Evolutionary conservation across 148 eudicot genomes (phyloP).

Genomic region (Rheum nobile): DNA sequence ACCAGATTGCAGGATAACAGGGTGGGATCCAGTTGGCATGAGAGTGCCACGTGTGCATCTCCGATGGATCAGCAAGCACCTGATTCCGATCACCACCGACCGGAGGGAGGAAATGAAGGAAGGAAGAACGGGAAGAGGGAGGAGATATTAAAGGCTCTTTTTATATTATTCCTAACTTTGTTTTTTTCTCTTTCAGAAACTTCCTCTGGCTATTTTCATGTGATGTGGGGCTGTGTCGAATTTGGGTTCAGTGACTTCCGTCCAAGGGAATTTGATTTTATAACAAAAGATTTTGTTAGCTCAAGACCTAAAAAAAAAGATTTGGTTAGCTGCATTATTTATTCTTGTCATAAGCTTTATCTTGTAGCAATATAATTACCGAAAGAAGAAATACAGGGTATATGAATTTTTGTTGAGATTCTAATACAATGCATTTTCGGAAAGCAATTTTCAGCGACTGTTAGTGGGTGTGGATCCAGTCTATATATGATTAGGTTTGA

Average conservation of each 20-base stretch:
- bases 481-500: too few species aligned
- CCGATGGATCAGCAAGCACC: not conserved
- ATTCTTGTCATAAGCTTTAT: not conserved
- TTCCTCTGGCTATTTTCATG: not conserved
- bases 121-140: not conserved
- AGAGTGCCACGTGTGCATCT: not conserved
- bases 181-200: not conserved
- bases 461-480: too few species aligned
- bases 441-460: too few species aligned
- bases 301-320: too few species aligned
- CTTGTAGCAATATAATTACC: too few species aligned
- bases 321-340: too few species aligned
- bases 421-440: not conserved
- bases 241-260: too few species aligned
- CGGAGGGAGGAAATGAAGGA: not conserved
- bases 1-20: not conserved
- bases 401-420: too few species aligned
- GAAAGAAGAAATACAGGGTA: too few species aligned
- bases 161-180: too few species aligned
- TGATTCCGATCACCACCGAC: slow-evolving; percentile 6
- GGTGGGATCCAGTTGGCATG: not conserved
- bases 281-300: not conserved
- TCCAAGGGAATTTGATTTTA: not conserved
- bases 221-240: not conserved
- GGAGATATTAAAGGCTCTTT: not conserved